phyloP scores from a whole-genome alignment of 1,284 basidiomycete species.

The Heterobasidion irregulare region DNA sequence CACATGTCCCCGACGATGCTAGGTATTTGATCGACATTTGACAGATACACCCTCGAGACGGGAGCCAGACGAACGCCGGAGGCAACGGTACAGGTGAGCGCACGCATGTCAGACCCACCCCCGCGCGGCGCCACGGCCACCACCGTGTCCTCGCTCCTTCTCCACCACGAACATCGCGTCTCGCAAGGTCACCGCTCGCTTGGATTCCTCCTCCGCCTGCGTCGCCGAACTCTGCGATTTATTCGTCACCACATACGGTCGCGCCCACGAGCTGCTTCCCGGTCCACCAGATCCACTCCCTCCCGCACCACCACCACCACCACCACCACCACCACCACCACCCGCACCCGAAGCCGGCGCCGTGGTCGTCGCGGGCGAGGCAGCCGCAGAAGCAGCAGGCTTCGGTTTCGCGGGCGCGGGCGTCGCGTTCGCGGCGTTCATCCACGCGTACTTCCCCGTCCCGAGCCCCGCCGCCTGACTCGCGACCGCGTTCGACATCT shows the following conservation, averaged over 20 bases:
- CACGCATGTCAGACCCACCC: slow-evolving; percentile 45
- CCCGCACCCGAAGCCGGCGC: slow-evolving; percentile 24
- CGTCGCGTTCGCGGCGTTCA: slow-evolving; percentile 54
- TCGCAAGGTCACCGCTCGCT: slow-evolving; percentile 55
- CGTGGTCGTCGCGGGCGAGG: slow-evolving; percentile 24
- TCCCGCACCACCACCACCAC: slow-evolving; percentile 10
- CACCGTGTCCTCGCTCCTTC: slow-evolving; percentile 72
- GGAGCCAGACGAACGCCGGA: background rate
- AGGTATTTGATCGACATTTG: no score
- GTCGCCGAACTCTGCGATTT: slow-evolving; percentile 22
- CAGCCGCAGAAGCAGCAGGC: slow-evolving; percentile 18
- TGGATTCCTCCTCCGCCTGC: slow-evolving; percentile 43
- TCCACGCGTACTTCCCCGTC: slow-evolving; percentile 75
- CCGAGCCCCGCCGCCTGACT: slow-evolving; percentile 76
- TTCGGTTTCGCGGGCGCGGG: slow-evolving; percentile 39
- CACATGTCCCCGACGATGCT: no score
- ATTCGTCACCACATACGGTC: slow-evolving; percentile 54
- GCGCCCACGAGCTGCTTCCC: slow-evolving; percentile 41
- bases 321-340: slow-evolving; percentile 10
- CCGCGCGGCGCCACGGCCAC: slow-evolving; percentile 60
- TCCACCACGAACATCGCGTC: slow-evolving; percentile 77
- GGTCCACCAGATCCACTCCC: slow-evolving; percentile 1
- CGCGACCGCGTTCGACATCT: slow-evolving; percentile 84
- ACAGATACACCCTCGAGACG: no score
- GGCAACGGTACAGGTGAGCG: no score